Base-by-base conservation (phyloP, 2,329 filamentous ascomycete species). In the Verticillium nubilum region DNA sequence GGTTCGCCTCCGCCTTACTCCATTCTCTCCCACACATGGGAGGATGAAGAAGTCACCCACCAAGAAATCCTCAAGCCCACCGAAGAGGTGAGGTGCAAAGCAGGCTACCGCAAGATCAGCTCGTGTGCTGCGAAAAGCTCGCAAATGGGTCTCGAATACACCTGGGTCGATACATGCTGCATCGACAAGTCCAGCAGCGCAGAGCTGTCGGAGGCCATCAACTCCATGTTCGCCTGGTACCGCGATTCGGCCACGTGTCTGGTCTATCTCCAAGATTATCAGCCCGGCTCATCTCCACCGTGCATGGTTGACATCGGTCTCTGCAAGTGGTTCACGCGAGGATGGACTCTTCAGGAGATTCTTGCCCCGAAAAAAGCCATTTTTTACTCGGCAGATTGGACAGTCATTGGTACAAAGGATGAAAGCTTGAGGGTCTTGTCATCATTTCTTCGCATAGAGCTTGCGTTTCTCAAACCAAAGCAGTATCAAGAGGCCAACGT, bases 11-110 rank as follows among this genome's bases (percentile, higher is more conserved):
- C 69, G 4, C 56, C 61, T 47, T 72, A 71, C 58, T 68, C 68
- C 57, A 69, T 72, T 33, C 60, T 72, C 25, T 71, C 70, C 12
- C 70, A 72, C 59, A 69, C 68, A n/a, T 70, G 68, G 65, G 64
- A 60, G 12, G 27, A 59, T 4, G 68, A 69, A 13, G 70, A 72
- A 53, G 67, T 70, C 52, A 65, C 63, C 6, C 65, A 64, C 56
- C 64, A 66, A 25, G 58, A 61, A 28, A 56, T 56, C 23, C 19
- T 28, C 4, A 19, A 52, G 17, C 29, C 27, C n/a, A 54, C 29
- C 29, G n/a, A 35, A 7, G 26, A 5, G 15, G 50, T 47, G 37
- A n/a, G 50, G 15, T 17, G 27, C 27, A 58, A 58, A 27, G 29
- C 37, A 19, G 56, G 56, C 25, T 58, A 28, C 35, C 29, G 23